Percentiles rank a stretch among this genome's conserved stretches.
Evolutionary conservation across 352 stramenopile genomes (phyloP).

Genomic region (Phytophthora macrochlamydospora): DNA sequence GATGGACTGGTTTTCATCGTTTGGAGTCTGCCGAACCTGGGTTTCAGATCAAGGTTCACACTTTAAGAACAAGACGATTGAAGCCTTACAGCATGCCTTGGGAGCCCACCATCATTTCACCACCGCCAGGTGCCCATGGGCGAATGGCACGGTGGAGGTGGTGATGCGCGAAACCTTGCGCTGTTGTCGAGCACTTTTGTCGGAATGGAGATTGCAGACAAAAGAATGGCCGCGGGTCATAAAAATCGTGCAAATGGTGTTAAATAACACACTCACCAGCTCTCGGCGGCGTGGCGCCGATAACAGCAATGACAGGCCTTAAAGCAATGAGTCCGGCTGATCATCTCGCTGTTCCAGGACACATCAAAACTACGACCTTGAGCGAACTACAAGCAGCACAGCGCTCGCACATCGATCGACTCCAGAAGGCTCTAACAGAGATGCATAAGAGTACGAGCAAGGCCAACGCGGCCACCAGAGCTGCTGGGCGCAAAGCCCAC

Average conservation of each 20-base stretch:
- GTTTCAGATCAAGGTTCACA: conserved; percentile 31
- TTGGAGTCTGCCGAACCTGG: conserved; percentile 25
- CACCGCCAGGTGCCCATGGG: conserved; percentile 27
- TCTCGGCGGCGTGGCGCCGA: neutral
- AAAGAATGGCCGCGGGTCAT: conserved; percentile 5
- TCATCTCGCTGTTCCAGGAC: neutral
- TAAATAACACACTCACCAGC: conserved; percentile 2
- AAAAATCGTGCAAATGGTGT: neutral
- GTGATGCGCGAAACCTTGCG: conserved; percentile 29
- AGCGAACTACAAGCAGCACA: neutral
- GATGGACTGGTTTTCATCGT: conserved; percentile 31
- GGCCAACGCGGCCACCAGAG: neutral
- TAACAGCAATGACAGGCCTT: neutral
- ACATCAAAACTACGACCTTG: neutral
- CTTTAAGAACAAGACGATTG: conserved; percentile 36
- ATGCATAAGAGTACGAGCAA: neutral
- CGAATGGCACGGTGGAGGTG: conserved; percentile 40
- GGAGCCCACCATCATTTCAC: conserved; percentile 32
- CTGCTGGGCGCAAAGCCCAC: neutral
- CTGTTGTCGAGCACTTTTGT: conserved; percentile 2
- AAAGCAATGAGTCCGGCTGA: neutral
- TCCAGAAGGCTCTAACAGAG: neutral
- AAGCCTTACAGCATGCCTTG: conserved; percentile 8
- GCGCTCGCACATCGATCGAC: neutral
- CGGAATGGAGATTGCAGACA: neutral